Evolutionary conservation across 306 rosid genomes (phyloP), one percentile per base, ranked within the genome.

Genomic region (Urtica urens): DNA sequence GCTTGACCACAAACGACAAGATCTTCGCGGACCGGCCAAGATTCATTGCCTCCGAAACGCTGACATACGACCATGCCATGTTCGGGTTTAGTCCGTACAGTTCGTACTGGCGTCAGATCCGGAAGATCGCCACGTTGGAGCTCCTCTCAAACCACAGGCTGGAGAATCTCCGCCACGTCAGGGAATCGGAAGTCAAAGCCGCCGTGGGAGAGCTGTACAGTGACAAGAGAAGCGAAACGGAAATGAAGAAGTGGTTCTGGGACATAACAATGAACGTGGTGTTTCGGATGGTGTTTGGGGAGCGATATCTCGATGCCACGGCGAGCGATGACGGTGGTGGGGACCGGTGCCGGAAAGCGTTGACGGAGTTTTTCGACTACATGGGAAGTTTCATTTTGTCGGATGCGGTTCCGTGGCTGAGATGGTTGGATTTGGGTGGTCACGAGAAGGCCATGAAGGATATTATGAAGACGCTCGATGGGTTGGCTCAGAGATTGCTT

Each of bases 21-120:
- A 50, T 6, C 14, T 30, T 55, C 17, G 47, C 69, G 10, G 47
- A 6, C 19, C 66, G 74, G 9, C 67, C 70, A 3, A 61, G 22
- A 1, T 1, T 13, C 5, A 2, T 47, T 7, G 55, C 53, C 3
- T 4, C 20, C 2, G 49, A 62, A 0, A 5, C 51, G 7, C 3
- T 72, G 33, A 51, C 42, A 23, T 66, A 66, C 43, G 19, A 62
- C 55, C 16, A 51, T 10, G 65, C 66, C 51, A 41, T 66, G 53
- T 14, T 72, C 1, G 66, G 48, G 6, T n/a, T 42, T 1, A 6
- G 23, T n/a, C 38, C 49, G 1, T 16, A 53, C 11, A 58, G 63
- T 10, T 41, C 70, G 1, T 53, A 39, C 33, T 57, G 73, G 69
- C 62, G 59, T 12, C 16, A 72, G 10, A n/a, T 62, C 1, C 55